Evolutionary conservation across 371 early-diverging fungal genomes (phyloP).

Genomic region (Mucor irregularis): DNA sequence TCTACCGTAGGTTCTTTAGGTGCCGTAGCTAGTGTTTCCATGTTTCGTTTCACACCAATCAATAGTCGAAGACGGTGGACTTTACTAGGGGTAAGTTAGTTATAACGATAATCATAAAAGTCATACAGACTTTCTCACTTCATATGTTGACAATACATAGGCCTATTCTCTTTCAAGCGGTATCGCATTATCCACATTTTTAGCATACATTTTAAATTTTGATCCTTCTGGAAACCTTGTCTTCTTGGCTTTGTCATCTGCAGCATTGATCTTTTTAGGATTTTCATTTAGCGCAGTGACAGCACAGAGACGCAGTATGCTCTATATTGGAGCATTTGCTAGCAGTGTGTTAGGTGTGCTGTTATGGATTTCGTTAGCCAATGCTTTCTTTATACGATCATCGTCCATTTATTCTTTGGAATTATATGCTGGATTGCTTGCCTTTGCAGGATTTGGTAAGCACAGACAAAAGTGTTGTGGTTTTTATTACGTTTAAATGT

Average conservation of each 20-base stretch:
- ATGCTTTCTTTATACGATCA: constrained; percentile 47
- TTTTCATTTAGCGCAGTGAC: constrained; percentile 51
- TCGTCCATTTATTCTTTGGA: constrained; percentile 43
- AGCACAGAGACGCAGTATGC: constrained; percentile 42
- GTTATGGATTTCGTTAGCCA: constrained; percentile 45
- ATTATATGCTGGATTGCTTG: constrained; percentile 54
- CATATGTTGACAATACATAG: constrained; percentile 5
- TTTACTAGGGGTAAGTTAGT: constrained; percentile 27
- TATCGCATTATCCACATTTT: constrained; percentile 31
- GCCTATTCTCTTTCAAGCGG: constrained; percentile 43
- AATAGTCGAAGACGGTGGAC: constrained; percentile 33
- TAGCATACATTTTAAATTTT: constrained; percentile 27
- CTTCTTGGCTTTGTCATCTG: constrained; percentile 34
- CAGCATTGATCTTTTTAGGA: constrained; percentile 54
- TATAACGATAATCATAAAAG: not conserved
- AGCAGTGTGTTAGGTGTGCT: constrained; percentile 41
- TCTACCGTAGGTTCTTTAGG: constrained; percentile 19
- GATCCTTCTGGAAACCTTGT: constrained; percentile 42
- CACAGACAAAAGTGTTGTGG: no score
- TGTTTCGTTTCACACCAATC: constrained; percentile 24
- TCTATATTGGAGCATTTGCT: constrained; percentile 51
- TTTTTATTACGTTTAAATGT: not conserved
- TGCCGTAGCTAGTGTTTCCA: constrained; percentile 26
- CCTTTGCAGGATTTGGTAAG: constrained; percentile 53
- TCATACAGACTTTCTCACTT: no score